Conservation (phyloP, 1,284 basidiomycete species). For the Cerrena zonata region DNA sequence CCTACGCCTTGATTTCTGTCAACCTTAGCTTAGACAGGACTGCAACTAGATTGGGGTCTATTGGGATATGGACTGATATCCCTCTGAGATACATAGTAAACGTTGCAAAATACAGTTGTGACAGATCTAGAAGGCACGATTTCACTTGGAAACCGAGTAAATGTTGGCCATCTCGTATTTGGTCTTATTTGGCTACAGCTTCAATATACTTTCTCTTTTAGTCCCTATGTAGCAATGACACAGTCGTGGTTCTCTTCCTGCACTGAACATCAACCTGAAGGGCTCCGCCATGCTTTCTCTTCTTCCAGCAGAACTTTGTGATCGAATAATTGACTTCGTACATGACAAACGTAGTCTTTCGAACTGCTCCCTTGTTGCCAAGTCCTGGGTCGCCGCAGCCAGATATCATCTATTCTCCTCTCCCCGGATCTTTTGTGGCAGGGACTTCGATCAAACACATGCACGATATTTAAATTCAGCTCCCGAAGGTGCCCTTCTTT, state of each 20-base stretch:
- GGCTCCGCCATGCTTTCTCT: background rate
- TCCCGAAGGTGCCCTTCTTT: background rate
- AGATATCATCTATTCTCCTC: background rate
- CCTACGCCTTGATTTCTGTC: no score
- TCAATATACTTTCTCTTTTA: background rate
- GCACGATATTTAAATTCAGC: background rate
- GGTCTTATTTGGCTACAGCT: background rate
- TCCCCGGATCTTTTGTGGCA: background rate
- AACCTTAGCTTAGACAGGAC: no score
- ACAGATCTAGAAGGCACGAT: no score
- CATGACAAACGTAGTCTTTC: background rate
- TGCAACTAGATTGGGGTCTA: no score
- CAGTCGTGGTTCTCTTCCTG: no score
- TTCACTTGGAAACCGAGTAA: no score
- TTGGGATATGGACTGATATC: no score
- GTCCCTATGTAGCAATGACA: no score
- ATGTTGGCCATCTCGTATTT: no score
- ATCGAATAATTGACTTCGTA: background rate
- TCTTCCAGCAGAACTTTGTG: background rate
- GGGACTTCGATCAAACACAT: background rate
- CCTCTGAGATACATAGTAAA: no score
- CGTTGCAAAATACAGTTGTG: no score
- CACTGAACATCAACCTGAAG: no score
- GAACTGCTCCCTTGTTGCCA: background rate
- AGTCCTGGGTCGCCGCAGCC: background rate